Evolutionary conservation across 2,329 filamentous ascomycete genomes (phyloP).

Genomic region (Monosporascus sp.): DNA sequence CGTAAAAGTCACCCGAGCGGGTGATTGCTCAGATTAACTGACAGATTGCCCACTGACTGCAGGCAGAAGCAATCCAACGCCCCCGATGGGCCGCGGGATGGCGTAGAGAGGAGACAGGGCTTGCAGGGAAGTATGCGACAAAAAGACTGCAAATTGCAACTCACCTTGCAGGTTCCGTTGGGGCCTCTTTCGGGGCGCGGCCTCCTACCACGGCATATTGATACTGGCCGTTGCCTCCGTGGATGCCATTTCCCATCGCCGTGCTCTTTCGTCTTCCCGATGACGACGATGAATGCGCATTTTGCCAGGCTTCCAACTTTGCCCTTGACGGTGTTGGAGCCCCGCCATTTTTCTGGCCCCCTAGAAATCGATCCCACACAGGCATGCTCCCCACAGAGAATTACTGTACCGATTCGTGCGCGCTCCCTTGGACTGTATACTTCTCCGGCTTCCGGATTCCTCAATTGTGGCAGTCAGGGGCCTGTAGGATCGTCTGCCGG

Average conservation of each 20-base stretch:
- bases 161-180: constrained; percentile 18
- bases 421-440: constrained; percentile 8
- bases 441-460: constrained; percentile 4
- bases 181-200: constrained; percentile 24
- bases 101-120: too few species aligned
- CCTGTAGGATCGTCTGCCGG: constrained; percentile 14
- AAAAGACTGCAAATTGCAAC: not conserved
- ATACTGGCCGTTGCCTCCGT: constrained; percentile 28
- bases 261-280: constrained; percentile 12
- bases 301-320: constrained; percentile 28
- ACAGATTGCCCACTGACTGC: not conserved
- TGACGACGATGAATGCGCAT: constrained; percentile 16
- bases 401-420: not conserved
- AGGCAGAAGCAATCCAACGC: too few species aligned
- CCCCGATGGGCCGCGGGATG: too few species aligned
- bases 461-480: constrained; percentile 7
- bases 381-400: constrained; percentile 2
- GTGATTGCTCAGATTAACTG: not conserved
- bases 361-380: constrained; percentile 33
- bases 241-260: constrained; percentile 10
- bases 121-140: not conserved
- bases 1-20: not conserved
- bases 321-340: constrained; percentile 17
- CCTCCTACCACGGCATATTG: constrained; percentile 32
- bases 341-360: constrained; percentile 17